These are phyloP conservation scores for Dendrobium huoshanense DNA, from an alignment of 106 monocot genomes.

Conservation along the genomic window DNA sequence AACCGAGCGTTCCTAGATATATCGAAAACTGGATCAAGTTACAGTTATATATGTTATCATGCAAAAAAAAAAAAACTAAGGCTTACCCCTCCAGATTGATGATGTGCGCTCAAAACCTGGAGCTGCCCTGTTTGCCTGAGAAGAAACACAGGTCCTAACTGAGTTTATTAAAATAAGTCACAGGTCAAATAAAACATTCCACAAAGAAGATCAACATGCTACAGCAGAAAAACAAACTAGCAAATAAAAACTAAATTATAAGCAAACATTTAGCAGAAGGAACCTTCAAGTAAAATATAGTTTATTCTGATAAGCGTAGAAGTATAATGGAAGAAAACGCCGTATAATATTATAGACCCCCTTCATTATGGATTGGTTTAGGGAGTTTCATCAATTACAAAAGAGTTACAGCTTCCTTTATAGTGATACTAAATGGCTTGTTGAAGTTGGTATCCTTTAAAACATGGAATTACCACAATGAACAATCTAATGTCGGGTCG, in stretches of 20 bases:
- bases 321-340: no score
- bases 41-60: background rate
- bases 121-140: slow-evolving; percentile 82
- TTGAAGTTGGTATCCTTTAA: no score
- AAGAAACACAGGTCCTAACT: slow-evolving; percentile 2
- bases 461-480: no score
- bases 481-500: no score
- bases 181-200: background rate
- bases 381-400: no score
- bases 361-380: no score
- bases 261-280: background rate
- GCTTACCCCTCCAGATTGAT: slow-evolving; percentile 91
- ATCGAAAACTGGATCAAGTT: background rate
- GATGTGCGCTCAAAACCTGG: slow-evolving; percentile 91
- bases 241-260: background rate
- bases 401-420: no score
- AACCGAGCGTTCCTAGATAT: slow-evolving; percentile 77
- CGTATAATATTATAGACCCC: no score
- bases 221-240: background rate
- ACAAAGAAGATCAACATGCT: background rate
- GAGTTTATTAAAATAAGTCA: background rate
- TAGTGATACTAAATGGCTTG: no score
- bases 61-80: background rate
- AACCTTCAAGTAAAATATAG: no score
- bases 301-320: no score